Evolutionary conservation across 2,329 filamentous ascomycete species (phyloP).

Genomic region (Calonectria multiphialidica): DNA sequence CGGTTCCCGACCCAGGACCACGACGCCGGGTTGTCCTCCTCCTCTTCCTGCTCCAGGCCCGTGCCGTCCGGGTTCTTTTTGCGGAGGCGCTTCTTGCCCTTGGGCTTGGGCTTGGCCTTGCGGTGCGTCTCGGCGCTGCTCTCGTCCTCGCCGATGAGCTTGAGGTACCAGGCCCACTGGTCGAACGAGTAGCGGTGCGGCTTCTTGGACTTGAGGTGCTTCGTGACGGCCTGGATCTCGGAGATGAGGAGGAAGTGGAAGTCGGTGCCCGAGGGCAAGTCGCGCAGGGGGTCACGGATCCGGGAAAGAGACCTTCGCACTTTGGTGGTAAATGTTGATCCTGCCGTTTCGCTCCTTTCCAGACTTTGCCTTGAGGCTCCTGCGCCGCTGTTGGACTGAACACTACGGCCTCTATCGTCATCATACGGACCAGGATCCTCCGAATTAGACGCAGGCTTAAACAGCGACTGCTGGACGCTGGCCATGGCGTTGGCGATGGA

Average conservation of each 20-base stretch:
- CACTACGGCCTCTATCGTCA: constrained; percentile 21
- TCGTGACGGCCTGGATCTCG: constrained; percentile 75
- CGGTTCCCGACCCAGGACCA: constrained; percentile 82
- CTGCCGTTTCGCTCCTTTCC: constrained; percentile 34
- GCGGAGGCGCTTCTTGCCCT: constrained; percentile 15
- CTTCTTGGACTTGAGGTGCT: constrained; percentile 68
- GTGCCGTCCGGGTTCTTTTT: constrained; percentile 5
- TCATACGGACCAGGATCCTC: constrained; percentile 23
- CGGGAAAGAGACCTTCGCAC: constrained; percentile 50
- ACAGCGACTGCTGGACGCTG: constrained; percentile 4
- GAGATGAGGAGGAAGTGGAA: constrained; percentile 77
- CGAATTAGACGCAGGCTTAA: constrained; percentile 11
- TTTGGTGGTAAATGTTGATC: constrained; percentile 48
- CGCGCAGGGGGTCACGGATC: constrained; percentile 50
- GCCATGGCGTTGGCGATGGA: constrained; percentile 3
- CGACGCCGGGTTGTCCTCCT: constrained; percentile 38
- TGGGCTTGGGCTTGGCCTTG: constrained; percentile 48
- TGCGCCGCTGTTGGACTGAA: background rate
- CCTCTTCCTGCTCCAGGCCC: constrained; percentile 30
- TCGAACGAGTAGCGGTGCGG: constrained; percentile 81
- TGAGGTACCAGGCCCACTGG: constrained; percentile 88
- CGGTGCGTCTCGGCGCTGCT: constrained; percentile 62
- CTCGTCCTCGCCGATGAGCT: constrained; percentile 79
- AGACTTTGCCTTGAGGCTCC: constrained; percentile 12
- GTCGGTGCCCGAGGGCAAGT: constrained; percentile 59